These are phyloP conservation scores for Canna indica DNA, from an alignment of 176 grass and related monocot species.

Conservation along the genomic window DNA sequence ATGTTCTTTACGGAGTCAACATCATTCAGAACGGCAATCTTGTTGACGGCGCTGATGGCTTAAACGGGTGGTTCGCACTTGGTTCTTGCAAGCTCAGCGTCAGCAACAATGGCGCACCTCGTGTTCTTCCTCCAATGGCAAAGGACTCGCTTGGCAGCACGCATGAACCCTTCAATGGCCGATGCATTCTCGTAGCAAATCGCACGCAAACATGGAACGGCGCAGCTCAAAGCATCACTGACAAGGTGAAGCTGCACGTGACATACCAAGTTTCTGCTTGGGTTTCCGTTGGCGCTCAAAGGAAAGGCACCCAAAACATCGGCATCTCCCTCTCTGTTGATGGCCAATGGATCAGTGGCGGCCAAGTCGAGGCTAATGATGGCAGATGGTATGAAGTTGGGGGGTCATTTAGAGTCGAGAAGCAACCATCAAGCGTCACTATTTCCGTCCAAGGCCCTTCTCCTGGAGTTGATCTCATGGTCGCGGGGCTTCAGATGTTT, in stretches of 20 bases:
- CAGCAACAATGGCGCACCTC: constrained; percentile 35
- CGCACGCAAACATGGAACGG: constrained; percentile 84
- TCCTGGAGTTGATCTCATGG: constrained; percentile 67
- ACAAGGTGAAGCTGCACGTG: constrained; percentile 51
- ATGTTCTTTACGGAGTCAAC: constrained; percentile 59
- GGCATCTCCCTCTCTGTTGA: constrained; percentile 43
- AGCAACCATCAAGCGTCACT: constrained; percentile 33
- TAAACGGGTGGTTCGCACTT: constrained; percentile 53
- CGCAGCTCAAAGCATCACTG: constrained; percentile 50
- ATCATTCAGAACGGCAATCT: constrained; percentile 70
- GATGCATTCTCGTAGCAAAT: constrained; percentile 55
- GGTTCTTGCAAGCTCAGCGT: constrained; percentile 45
- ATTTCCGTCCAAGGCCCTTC: constrained; percentile 66
- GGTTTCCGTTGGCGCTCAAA: constrained; percentile 45
- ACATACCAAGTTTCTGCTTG: constrained; percentile 84
- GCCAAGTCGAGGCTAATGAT: constrained; percentile 56
- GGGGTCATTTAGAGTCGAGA: constrained; percentile 65
- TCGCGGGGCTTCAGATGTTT: constrained; percentile 73
- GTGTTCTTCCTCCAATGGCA: constrained; percentile 56
- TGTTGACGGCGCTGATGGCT: constrained; percentile 27
- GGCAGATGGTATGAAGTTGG: constrained; percentile 80
- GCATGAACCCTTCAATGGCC: constrained; percentile 46
- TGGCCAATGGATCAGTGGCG: constrained; percentile 62
- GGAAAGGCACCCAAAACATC: constrained; percentile 40
- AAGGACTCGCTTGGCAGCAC: constrained; percentile 43